phyloP scores from a whole-genome alignment of 2,329 filamentous ascomycete genomes.

The Cryphonectria japonica region DNA sequence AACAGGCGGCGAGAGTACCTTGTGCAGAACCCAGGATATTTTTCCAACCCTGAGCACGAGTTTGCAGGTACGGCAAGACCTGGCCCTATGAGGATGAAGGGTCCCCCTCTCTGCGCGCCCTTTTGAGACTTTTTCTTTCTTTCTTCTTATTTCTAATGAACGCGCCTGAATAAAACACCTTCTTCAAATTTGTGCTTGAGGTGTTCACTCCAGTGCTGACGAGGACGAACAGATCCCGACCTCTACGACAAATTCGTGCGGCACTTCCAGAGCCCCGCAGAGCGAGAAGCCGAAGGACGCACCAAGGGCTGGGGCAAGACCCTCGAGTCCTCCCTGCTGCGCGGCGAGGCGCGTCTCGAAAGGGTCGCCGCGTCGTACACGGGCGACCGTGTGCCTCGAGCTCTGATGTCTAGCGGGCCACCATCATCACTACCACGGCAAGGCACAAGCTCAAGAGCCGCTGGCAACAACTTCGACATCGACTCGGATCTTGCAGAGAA shows the following conservation, averaged over 20 bases:
- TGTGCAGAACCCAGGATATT: slow-evolving; percentile 73
- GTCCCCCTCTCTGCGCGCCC: too few species aligned
- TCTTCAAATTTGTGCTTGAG: too few species aligned
- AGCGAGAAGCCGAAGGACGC: slow-evolving; percentile 74
- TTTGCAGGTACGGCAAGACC: slow-evolving; percentile 48
- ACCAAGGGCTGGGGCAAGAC: slow-evolving; percentile 78
- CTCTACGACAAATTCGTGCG: slow-evolving; percentile 82
- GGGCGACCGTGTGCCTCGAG: slow-evolving; percentile 39
- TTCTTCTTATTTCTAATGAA: too few species aligned
- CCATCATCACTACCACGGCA: not conserved
- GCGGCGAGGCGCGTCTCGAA: slow-evolving; percentile 75
- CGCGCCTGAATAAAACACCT: too few species aligned
- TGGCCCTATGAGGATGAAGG: not conserved
- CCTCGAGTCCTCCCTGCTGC: slow-evolving; percentile 75
- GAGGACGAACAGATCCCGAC: slow-evolving; percentile 62
- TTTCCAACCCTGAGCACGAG: slow-evolving; percentile 59
- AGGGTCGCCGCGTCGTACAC: slow-evolving; percentile 46
- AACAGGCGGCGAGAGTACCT: slow-evolving; percentile 81
- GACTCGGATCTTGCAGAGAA: slow-evolving; percentile 52
- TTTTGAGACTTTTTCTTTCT: too few species aligned
- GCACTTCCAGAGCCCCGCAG: slow-evolving; percentile 72
- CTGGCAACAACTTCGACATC: slow-evolving; percentile 41
- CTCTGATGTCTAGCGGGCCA: not conserved
- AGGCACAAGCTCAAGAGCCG: not conserved
- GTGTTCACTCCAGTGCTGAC: not conserved